Evolutionary conservation across 441 rosid genomes (phyloP), one percentile per base, ranked within the genome.

Genomic region (Adansonia gregorii): DNA sequence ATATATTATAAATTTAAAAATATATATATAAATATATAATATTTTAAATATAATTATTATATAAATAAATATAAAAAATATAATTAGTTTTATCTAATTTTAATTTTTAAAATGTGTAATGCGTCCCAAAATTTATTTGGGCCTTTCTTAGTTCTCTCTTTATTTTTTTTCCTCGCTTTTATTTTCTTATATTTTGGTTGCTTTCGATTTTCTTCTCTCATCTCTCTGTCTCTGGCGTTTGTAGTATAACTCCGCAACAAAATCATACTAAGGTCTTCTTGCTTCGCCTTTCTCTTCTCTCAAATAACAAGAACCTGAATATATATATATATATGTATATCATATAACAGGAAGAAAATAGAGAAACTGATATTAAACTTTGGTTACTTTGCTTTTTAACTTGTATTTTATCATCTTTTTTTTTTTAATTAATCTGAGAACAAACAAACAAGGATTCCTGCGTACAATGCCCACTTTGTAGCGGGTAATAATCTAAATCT

Each of bases 381-480:
- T 27, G 60, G 45, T 22, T 43, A 58, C 54, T 65, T 59, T 9
- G 8, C 48, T 72, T 15, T 5, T 35, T 24, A 31, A 31, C 39
- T 31, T 31, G 4, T 31, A 31, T 31, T 31, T 31, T 31, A 31
- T 31, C 39, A 17, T n/a, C 12, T 24, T 11, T 60, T n/a, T 74
- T 8, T 17, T 1, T 17, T 56, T n/a, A 19, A 17, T 74, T 74
- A 63, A 60, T 49, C 58, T 45, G 59, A 48, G 54, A 14, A 67
- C 8, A 43, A 41, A 63, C 8, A 31, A 63, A 27, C 11, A 76
- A 85, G 75, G 83, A 86, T 84, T 81, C 77, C 87, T 78, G 73
- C 76, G 81, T 81, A 78, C 87, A 83, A 83, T 83, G 78, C 73
- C 76, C 79, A 75, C 76, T 76, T 83, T 84, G 86, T 82, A 80